Conservation (phyloP, 2,329 filamentous ascomycete species). For the Daldinia eschscholtzii region DNA sequence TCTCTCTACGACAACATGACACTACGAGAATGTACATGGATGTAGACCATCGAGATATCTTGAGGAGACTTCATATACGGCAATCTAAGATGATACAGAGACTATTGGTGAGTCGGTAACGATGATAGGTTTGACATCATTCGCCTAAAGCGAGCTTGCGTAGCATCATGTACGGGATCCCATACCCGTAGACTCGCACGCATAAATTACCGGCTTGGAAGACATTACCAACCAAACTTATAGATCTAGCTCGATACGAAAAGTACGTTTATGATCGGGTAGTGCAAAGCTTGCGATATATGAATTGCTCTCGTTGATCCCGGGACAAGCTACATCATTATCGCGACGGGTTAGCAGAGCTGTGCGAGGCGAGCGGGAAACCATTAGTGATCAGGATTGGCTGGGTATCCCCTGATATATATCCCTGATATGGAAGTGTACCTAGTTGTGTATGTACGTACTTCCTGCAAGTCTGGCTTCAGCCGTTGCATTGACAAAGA, state of each 20-base stretch:
- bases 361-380: conserved; percentile 39
- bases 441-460: conserved; percentile 17
- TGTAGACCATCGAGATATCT: neutral
- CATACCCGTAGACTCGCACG: conserved; percentile 29
- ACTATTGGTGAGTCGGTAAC: conserved; percentile 27
- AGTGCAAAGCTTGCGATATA: conserved; percentile 36
- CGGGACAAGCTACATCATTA: conserved; percentile 31
- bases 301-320: conserved; percentile 44
- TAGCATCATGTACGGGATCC: conserved; percentile 35
- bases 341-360: conserved; percentile 36
- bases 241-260: conserved; percentile 24
- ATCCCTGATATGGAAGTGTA: conserved; percentile 24
- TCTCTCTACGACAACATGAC: conserved; percentile 17
- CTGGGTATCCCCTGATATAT: conserved; percentile 27
- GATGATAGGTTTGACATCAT: conserved; percentile 44
- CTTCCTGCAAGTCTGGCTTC: conserved; percentile 43
- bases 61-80: conserved; percentile 11
- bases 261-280: conserved; percentile 30
- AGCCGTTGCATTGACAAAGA: conserved; percentile 40
- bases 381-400: conserved; percentile 42
- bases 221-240: conserved; percentile 25
- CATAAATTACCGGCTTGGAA: conserved; percentile 24
- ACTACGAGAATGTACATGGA: conserved; percentile 11
- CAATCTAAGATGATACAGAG: conserved; percentile 27
- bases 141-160: conserved; percentile 43